These are phyloP conservation scores for Avena eriantha DNA, from an alignment of 176 grass and related monocot species.

Conservation along the genomic window DNA sequence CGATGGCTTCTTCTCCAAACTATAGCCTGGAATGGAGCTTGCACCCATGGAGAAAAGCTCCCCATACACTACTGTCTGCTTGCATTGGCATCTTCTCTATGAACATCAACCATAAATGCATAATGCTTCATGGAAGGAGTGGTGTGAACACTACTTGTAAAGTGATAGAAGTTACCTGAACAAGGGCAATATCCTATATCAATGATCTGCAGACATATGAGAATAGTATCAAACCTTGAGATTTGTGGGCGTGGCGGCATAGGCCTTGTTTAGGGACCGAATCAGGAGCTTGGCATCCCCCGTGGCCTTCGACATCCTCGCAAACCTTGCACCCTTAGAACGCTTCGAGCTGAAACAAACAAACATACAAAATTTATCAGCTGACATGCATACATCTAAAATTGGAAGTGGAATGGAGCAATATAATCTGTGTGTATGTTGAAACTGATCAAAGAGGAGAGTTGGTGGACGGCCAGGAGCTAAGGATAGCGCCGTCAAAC, in stretches of 20 bases:
- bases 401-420: too few relatives aligned
- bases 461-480: too few relatives aligned
- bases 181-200: constrained; percentile 63
- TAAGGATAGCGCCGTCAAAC: too few relatives aligned
- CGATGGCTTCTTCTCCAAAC: constrained; percentile 67
- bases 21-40: constrained; percentile 70
- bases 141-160: too few relatives aligned
- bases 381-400: too few relatives aligned
- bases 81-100: constrained; percentile 68
- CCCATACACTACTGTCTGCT: constrained; percentile 60
- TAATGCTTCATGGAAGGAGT: constrained; percentile 73
- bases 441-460: too few relatives aligned
- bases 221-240: constrained; percentile 57
- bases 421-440: too few relatives aligned
- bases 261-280: constrained; percentile 74
- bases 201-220: constrained; percentile 63
- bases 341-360: background rate
- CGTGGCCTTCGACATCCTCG: constrained; percentile 59
- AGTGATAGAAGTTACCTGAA: constrained; percentile 71
- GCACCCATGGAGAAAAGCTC: constrained; percentile 77
- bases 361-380: background rate
- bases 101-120: constrained; percentile 79
- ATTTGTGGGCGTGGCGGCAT: constrained; percentile 71
- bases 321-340: background rate
- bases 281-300: constrained; percentile 72